Evolutionary conservation across 495 filamentous ascomycete species (phyloP).

Genomic region (Beverwykella pulmonaria): DNA sequence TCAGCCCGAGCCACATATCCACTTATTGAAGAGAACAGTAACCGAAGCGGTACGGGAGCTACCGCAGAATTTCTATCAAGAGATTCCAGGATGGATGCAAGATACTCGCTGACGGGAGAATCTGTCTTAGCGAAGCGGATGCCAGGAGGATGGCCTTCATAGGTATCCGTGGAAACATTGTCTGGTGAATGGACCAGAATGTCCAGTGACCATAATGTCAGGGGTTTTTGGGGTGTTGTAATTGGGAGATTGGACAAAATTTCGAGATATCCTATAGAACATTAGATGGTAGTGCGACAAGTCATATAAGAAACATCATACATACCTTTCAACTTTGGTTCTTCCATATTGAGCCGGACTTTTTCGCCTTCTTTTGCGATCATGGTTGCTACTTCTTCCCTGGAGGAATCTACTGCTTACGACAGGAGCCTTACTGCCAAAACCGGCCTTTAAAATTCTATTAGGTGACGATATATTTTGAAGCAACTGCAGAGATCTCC

Average conservation of each 20-base stretch:
- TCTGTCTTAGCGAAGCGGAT: neutral
- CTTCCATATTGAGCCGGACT: neutral
- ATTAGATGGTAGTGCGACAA: neutral
- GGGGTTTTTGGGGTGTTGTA: too few species aligned
- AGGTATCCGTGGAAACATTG: neutral
- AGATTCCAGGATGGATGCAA: slow-evolving; percentile 1
- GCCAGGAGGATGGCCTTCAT: neutral
- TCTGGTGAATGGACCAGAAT: neutral
- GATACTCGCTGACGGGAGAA: neutral
- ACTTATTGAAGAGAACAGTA: neutral
- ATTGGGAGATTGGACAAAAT: neutral
- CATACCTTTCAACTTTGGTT: neutral
- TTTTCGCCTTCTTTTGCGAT: neutral
- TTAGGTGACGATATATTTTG: neutral
- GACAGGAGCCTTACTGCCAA: neutral
- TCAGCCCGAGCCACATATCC: slow-evolving; percentile 1
- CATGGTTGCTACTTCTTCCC: neutral
- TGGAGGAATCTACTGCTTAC: too few species aligned
- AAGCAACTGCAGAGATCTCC: neutral
- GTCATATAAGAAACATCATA: neutral
- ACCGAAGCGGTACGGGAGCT: neutral
- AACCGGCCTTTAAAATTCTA: neutral
- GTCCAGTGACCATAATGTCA: neutral
- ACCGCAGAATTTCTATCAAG: neutral
- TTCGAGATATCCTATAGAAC: neutral